These are phyloP conservation scores for Nicotiana sylvestris DNA, from an alignment of 257 asterid genomes.

Conservation along the genomic window DNA sequence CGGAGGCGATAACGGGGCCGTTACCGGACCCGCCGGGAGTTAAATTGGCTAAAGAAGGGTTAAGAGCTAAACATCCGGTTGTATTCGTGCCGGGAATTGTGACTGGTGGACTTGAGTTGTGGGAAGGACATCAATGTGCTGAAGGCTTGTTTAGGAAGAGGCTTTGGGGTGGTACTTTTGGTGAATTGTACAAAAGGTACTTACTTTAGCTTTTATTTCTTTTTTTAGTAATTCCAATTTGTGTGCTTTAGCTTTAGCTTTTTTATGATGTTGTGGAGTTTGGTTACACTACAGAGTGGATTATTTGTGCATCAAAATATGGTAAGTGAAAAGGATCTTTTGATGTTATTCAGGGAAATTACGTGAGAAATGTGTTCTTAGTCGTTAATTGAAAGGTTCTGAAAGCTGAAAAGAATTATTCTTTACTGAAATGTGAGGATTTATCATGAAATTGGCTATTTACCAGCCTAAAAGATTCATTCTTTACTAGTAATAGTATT, in stretches of 20 bases:
- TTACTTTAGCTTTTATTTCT: not conserved
- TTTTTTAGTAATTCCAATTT: not conserved
- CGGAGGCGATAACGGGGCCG: slow-evolving; percentile 80
- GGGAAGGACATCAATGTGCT: slow-evolving; percentile 92
- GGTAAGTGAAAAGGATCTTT: not conserved
- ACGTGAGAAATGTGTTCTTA: not conserved
- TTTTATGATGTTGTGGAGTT: not conserved
- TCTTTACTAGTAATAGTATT: not conserved
- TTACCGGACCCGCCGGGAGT: slow-evolving; percentile 83
- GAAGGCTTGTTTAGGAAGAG: slow-evolving; percentile 86
- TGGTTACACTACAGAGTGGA: not conserved
- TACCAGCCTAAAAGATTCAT: not conserved
- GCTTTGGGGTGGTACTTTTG: slow-evolving; percentile 95
- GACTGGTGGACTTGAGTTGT: slow-evolving; percentile 88
- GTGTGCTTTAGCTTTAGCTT: not conserved
- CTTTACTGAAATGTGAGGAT: not conserved
- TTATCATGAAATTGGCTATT: too few relatives aligned
- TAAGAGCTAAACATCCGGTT: slow-evolving; percentile 82
- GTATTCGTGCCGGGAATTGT: slow-evolving; percentile 90
- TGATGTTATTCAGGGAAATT: not conserved
- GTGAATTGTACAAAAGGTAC: slow-evolving; percentile 74
- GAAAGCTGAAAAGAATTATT: not conserved
- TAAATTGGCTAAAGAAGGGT: slow-evolving; percentile 68
- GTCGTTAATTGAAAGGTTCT: not conserved
- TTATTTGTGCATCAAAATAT: not conserved